Percentiles rank a stretch among this genome's conserved stretches.
Conservation (phyloP, 1,284 basidiomycete genomes). For the Papiliotrema fonsecae region DNA sequence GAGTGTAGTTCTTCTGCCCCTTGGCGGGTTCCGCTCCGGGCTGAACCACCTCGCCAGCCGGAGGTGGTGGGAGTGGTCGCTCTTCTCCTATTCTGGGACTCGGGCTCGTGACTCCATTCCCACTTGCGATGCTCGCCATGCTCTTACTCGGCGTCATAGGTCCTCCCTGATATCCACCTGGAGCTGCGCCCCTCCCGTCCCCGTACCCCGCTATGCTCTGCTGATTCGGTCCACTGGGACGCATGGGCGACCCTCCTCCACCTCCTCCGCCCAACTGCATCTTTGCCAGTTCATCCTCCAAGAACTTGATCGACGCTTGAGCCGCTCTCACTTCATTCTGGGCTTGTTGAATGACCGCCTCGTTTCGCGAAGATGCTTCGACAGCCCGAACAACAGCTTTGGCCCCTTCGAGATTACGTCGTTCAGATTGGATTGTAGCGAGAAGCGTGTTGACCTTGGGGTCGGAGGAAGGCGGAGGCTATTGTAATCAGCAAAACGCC, state of each 20-base stretch:
- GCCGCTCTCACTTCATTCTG: constrained; percentile 47
- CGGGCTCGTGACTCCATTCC: constrained; percentile 10
- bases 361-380: constrained; percentile 46
- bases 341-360: constrained; percentile 47
- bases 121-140: constrained; percentile 6
- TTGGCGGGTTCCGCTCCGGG: constrained; percentile 12
- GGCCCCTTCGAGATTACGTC: constrained; percentile 47
- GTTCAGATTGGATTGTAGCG: constrained; percentile 42
- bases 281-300: constrained; percentile 46
- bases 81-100: constrained; percentile 29
- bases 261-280: constrained; percentile 28
- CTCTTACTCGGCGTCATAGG: constrained; percentile 19
- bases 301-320: constrained; percentile 44
- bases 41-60: constrained; percentile 19
- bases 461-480: constrained; percentile 26
- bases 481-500: background rate
- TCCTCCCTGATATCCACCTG: background rate
- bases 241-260: constrained; percentile 2
- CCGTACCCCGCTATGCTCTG: background rate
- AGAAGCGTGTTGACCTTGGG: constrained; percentile 42
- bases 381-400: constrained; percentile 47
- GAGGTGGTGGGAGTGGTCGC: constrained; percentile 38
- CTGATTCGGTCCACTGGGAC: background rate
- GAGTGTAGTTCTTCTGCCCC: constrained; percentile 40
- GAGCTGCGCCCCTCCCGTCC: constrained; percentile 4